Conservation (phyloP, 148 eudicot genomes). For the Fagopyrum homotropicum region DNA sequence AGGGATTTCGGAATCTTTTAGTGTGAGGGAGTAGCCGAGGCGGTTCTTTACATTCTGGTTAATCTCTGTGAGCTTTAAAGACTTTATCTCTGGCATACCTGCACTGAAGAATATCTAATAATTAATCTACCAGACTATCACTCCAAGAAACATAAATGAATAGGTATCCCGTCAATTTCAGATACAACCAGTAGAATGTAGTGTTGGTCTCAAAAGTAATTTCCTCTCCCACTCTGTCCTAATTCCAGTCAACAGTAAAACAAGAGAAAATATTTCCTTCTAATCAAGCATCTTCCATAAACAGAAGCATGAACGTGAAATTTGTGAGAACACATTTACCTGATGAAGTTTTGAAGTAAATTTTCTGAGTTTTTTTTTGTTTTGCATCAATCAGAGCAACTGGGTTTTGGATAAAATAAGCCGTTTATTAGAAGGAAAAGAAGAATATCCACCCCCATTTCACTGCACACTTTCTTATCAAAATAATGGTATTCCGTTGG, state of each 20-base stretch:
- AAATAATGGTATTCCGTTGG: neutral
- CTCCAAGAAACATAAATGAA: neutral
- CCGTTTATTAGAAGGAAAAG: neutral
- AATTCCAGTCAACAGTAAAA: neutral
- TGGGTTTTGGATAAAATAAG: neutral
- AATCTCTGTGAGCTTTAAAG: slow-evolving; percentile 48
- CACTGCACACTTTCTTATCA: neutral
- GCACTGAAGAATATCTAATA: slow-evolving; percentile 43
- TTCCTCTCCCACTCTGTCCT: neutral
- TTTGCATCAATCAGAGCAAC: neutral
- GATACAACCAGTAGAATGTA: neutral
- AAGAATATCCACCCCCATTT: neutral
- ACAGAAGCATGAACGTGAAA: neutral
- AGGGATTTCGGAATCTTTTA: slow-evolving; percentile 67
- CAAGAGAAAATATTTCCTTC: neutral
- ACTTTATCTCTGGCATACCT: slow-evolving; percentile 65
- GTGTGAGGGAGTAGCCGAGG: slow-evolving; percentile 65
- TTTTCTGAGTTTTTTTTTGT: neutral
- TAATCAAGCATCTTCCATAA: neutral
- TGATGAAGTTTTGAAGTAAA: neutral
- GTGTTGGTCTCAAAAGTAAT: neutral
- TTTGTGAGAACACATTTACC: neutral
- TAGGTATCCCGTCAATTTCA: neutral
- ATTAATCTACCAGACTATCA: slow-evolving; percentile 23
- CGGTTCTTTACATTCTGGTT: slow-evolving; percentile 52